Evolutionary conservation across 192 early-diverging fungal species (phyloP).

Genomic region (Podila epigama): DNA sequence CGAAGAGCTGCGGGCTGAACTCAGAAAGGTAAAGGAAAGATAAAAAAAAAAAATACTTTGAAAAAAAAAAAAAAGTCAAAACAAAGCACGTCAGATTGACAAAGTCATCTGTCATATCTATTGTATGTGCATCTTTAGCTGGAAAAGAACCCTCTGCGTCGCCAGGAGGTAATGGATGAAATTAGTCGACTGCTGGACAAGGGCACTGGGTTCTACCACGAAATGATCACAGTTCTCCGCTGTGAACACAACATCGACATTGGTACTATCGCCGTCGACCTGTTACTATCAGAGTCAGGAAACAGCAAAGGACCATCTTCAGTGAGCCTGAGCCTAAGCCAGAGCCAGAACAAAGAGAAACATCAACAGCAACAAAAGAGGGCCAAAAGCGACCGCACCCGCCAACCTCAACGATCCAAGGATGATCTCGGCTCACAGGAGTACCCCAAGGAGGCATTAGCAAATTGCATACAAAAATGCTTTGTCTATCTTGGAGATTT

Average conservation of each 20-base stretch:
- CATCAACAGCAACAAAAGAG: neutral
- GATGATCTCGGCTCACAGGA: slow-evolving; percentile 4
- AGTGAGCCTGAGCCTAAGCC: neutral
- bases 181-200: slow-evolving; percentile 55
- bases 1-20: slow-evolving; percentile 56
- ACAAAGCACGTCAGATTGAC: neutral
- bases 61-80: neutral
- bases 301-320: slow-evolving; percentile 1
- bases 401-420: slow-evolving; percentile 29
- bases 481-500: slow-evolving; percentile 64
- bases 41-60: neutral
- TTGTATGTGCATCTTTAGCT: slow-evolving; percentile 14
- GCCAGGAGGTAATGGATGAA: slow-evolving; percentile 46
- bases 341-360: neutral
- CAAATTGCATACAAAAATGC: slow-evolving; percentile 57
- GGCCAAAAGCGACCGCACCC: slow-evolving; percentile 6
- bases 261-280: slow-evolving; percentile 54
- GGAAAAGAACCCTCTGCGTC: slow-evolving; percentile 32
- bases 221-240: slow-evolving; percentile 55
- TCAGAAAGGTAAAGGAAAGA: slow-evolving; percentile 53
- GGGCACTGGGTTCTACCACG: slow-evolving; percentile 64
- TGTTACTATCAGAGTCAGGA: slow-evolving; percentile 10
- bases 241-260: slow-evolving; percentile 56
- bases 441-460: slow-evolving; percentile 35
- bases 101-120: no score